These are phyloP conservation scores for Hibiscus syriacus DNA, from an alignment of 345 rosid genomes.

Conservation along the genomic window DNA sequence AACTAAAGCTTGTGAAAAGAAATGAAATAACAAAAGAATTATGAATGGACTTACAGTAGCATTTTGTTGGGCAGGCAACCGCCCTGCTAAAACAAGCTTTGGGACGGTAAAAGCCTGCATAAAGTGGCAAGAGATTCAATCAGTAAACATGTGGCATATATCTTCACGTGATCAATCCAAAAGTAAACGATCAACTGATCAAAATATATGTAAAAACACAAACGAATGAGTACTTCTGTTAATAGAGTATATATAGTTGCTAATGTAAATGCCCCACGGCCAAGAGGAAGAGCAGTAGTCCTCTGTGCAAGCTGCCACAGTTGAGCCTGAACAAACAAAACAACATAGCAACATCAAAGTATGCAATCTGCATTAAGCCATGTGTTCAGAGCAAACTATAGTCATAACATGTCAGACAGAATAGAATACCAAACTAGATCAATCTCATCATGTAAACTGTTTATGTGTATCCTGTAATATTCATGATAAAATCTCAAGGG, in stretches of 20 bases:
- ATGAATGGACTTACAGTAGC: constrained; percentile 71
- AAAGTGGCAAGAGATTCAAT: constrained; percentile 18
- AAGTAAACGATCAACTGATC: constrained; percentile 3
- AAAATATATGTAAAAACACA: not conserved
- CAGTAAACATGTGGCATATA: not conserved
- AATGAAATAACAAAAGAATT: constrained; percentile 12
- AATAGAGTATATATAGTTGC: constrained; percentile 87
- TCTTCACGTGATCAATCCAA: constrained; percentile 18
- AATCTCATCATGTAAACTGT: not conserved
- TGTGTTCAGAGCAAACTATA: not conserved
- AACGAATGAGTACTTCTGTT: constrained; percentile 51
- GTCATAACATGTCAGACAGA: not conserved
- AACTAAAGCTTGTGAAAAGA: constrained; percentile 10
- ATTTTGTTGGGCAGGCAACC: constrained; percentile 95
- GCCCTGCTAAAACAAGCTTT: constrained; percentile 96
- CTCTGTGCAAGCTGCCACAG: constrained; percentile 96
- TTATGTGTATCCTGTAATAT: not conserved
- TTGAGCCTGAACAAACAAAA: constrained; percentile 55
- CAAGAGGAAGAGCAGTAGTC: constrained; percentile 92
- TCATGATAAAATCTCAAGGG: not conserved
- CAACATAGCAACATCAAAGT: constrained; percentile 5
- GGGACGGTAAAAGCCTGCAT: constrained; percentile 90
- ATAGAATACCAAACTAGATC: not conserved
- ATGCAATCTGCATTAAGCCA: not conserved
- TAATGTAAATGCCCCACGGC: constrained; percentile 96